phyloP scores from a whole-genome alignment of 345 rosid species.

The Arabidopsis thaliana region DNA sequence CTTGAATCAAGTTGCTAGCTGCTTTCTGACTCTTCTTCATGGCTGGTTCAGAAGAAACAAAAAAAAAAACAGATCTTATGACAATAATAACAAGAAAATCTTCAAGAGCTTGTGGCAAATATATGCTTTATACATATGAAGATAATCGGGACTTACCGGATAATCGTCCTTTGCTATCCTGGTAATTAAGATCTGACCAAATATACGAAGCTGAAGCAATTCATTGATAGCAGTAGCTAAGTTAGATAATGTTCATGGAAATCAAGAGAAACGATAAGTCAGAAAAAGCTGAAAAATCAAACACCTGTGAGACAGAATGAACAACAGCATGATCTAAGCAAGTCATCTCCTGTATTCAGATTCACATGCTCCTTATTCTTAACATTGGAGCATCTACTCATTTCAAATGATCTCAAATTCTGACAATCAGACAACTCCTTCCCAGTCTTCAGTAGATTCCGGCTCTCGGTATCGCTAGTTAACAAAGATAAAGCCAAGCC shows the following conservation, averaged over 20 bases:
- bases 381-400: slow-evolving; percentile 57
- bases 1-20: slow-evolving; percentile 64
- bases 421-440: slow-evolving; percentile 48
- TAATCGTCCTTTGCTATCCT: slow-evolving; percentile 83
- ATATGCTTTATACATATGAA: background rate
- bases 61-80: background rate
- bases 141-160: slow-evolving; percentile 52
- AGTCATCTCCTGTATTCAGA: slow-evolving; percentile 48
- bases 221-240: slow-evolving; percentile 18
- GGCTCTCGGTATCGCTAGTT: slow-evolving; percentile 42
- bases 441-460: slow-evolving; percentile 45
- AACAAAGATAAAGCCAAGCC: slow-evolving; percentile 30
- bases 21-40: slow-evolving; percentile 84
- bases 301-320: slow-evolving; percentile 87
- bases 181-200: slow-evolving; percentile 92
- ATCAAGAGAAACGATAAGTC: background rate
- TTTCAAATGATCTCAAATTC: slow-evolving; percentile 54
- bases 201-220: slow-evolving; percentile 78
- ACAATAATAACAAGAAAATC: background rate
- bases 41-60: slow-evolving; percentile 45
- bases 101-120: background rate
- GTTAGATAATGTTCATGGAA: background rate
- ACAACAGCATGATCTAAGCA: slow-evolving; percentile 72
- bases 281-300: background rate
- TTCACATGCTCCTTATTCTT: slow-evolving; percentile 48